A percentile compares a stretch with the other conserved stretches of the same genome.
Evolutionary conservation across 1,139 yeast species (phyloP).

Genomic region (Saccharomyces hybrid): DNA sequence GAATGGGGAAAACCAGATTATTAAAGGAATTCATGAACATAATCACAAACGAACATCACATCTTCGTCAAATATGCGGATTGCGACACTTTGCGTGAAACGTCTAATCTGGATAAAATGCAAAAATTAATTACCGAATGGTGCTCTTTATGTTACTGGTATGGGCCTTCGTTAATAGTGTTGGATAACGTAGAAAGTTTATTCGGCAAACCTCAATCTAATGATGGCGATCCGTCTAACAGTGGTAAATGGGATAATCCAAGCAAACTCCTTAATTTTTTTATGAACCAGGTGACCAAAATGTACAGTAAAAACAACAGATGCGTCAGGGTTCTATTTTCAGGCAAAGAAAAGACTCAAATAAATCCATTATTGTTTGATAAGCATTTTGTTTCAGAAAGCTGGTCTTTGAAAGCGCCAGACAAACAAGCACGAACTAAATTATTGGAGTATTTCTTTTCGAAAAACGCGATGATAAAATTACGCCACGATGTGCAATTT

Average conservation of each 20-base stretch:
- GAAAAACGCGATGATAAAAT: conserved; percentile 29
- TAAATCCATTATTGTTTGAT: conserved; percentile 55
- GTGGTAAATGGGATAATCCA: conserved; percentile 23
- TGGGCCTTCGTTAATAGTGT: conserved; percentile 62
- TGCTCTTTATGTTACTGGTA: conserved; percentile 67
- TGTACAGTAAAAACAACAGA: conserved; percentile 35
- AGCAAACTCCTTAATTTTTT: conserved; percentile 11
- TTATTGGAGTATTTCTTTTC: conserved; percentile 45
- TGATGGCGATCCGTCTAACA: conserved; percentile 20
- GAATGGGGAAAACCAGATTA: conserved; percentile 69
- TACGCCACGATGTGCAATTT: conserved; percentile 41
- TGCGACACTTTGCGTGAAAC: conserved; percentile 36
- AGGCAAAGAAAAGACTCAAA: conserved; percentile 54
- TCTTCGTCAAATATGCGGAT: conserved; percentile 41
- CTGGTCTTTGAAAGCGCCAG: conserved; percentile 60
- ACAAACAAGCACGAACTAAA: conserved; percentile 49
- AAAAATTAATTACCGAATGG: conserved; percentile 44
- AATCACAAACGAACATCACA: conserved; percentile 38
- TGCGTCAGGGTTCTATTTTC: conserved; percentile 33
- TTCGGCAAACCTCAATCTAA: conserved; percentile 37
- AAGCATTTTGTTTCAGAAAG: conserved; percentile 66
- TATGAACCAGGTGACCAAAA: conserved; percentile 35
- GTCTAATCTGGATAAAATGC: conserved; percentile 38
- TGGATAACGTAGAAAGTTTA: conserved; percentile 77
- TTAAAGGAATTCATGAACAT: conserved; percentile 38